phyloP scores from a whole-genome alignment of 2,329 filamentous ascomycete genomes.

The Microascus cirrosus region DNA sequence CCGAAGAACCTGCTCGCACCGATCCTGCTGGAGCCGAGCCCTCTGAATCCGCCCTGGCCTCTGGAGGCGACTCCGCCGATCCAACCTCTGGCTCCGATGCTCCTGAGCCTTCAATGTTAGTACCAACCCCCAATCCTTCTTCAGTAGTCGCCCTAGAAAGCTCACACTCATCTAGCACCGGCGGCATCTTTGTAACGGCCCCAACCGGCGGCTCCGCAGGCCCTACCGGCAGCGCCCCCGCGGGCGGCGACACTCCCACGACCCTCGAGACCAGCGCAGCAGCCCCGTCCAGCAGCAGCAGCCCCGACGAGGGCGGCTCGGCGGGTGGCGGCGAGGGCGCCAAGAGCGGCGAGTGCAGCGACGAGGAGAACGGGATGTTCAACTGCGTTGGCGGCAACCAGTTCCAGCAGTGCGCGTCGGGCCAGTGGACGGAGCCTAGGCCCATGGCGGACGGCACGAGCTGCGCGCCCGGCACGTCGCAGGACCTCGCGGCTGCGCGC shows the following conservation, averaged over 20 bases:
- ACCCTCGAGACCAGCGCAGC: constrained; percentile 1
- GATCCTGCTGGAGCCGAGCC: too few species aligned
- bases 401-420: constrained; percentile 54
- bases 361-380: constrained; percentile 38
- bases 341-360: constrained; percentile 23
- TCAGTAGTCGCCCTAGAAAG: neutral
- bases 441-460: constrained; percentile 41
- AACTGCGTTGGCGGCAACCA: constrained; percentile 43
- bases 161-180: constrained; percentile 20
- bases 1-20: constrained; percentile 3
- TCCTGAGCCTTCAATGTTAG: constrained; percentile 12
- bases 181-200: constrained; percentile 28
- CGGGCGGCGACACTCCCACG: constrained; percentile 6
- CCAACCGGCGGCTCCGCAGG: too few species aligned
- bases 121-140: constrained; percentile 4
- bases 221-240: constrained; percentile 2
- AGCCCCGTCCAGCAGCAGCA: constrained; percentile 9
- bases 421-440: constrained; percentile 37
- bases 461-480: constrained; percentile 25
- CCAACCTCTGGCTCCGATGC: neutral
- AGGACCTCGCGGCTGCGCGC: constrained; percentile 11
- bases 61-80: constrained; percentile 4
- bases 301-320: constrained; percentile 10
- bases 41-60: constrained; percentile 10
- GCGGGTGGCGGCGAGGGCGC: constrained; percentile 7